Percentiles rank a stretch among this genome's conserved stretches.
Evolutionary conservation across 2,329 filamentous ascomycete genomes (phyloP).

Genomic region (Peltaster fructicola): DNA sequence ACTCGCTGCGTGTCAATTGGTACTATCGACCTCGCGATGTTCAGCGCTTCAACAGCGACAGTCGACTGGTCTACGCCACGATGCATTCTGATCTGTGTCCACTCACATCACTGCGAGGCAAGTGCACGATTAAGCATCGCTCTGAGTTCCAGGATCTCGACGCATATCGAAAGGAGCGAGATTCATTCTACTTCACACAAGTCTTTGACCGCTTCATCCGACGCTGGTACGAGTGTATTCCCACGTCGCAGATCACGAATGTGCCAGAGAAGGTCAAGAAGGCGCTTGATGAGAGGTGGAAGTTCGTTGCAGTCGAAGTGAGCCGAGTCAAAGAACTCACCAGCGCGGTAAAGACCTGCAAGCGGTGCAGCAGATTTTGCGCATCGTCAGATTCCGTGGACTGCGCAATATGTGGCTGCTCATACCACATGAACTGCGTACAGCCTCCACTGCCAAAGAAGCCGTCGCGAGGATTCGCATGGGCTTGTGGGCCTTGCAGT

Average conservation of each 20-base stretch:
- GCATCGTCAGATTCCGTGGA: constrained; percentile 93
- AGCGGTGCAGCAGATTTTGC: constrained; percentile 78
- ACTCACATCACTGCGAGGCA: constrained; percentile 77
- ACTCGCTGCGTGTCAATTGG: constrained; percentile 89
- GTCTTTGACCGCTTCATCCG: constrained; percentile 97
- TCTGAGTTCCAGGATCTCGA: constrained; percentile 72
- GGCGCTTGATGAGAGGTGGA: constrained; percentile 90
- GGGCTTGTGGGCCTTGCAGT: constrained; percentile 92
- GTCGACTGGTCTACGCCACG: constrained; percentile 78
- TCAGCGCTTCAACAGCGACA: constrained; percentile 78
- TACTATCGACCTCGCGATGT: constrained; percentile 96
- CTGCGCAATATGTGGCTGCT: constrained; percentile 84
- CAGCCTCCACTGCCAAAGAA: constrained; percentile 85
- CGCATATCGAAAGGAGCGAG: constrained; percentile 64
- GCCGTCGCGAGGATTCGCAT: constrained; percentile 90
- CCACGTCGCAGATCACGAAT: constrained; percentile 82
- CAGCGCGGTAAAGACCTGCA: constrained; percentile 89
- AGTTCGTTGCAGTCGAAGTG: constrained; percentile 85
- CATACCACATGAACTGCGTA: constrained; percentile 98
- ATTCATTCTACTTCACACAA: constrained; percentile 94
- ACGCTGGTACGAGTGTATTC: constrained; percentile 92
- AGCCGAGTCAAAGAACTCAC: constrained; percentile 89
- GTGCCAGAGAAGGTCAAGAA: constrained; percentile 90
- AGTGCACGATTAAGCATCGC: constrained; percentile 78
- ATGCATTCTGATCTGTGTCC: constrained; percentile 98